Base-by-base conservation (phyloP, 2,329 filamentous ascomycete species). In the Stachybotrys echinatus region DNA sequence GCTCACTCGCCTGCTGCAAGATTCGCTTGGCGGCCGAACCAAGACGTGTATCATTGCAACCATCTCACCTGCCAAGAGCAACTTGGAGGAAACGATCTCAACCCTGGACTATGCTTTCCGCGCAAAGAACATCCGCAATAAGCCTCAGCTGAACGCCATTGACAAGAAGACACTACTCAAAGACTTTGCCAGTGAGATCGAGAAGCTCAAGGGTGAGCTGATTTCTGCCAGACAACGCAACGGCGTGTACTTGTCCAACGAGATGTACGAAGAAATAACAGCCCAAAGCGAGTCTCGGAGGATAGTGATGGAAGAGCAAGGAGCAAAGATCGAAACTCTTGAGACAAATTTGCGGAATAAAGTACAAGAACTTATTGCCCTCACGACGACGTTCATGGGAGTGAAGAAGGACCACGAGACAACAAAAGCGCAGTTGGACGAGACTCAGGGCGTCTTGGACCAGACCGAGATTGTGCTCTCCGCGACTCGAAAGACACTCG, bases 21-120 rank as follows among this genome's bases (percentile, higher is more conserved):
- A 99, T 65, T 99, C 95, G 0, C 80, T 99, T 0, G 94, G 94
- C 54, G 94, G 94, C 3, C 84, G 88, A 48, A 99, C 95, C 2
- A 99, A 99, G 66, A 99, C 94, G 0, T 99, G 94, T 73, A 99
- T 99, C 57, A 97, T 99, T 62, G 94, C 94, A 6, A 99, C 94
- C 1, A 81, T 99, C 39, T 97, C 94, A 3, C 92, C 94, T 1
- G 90, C 92, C 7, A 95, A 94, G 68, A 92, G 87, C 69, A 99
- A 97, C 60, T 76, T 99, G 2, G 94, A 99, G 63, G 94, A 99
- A 69, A 99, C 95, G 0, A 97, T 99, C 52, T 97, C 94, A 1
- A 99, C 95, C 0, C 79, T 99, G 2, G 94, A 99, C 66, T 99
- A 99, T 64, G 95, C 94, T 12, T 97, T 97, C 71, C 83, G 94